phyloP scores from a whole-genome alignment of 2,329 filamentous ascomycete genomes.

The Thielaviopsis punctulata region DNA sequence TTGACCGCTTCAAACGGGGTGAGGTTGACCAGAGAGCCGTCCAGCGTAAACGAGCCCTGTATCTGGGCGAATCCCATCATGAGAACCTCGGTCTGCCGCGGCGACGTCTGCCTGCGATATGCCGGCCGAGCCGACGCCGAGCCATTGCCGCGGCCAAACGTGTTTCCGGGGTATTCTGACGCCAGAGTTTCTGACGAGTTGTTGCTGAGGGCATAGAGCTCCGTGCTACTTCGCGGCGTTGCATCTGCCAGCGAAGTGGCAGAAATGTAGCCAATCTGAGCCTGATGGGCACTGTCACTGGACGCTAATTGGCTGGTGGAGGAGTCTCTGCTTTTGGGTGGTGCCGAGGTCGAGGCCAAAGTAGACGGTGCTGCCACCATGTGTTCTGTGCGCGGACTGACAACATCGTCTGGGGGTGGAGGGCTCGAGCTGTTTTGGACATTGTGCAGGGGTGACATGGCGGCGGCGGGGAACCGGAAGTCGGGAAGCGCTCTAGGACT shows the following conservation, averaged over 20 bases:
- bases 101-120: slow-evolving; percentile 29
- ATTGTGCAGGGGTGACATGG: slow-evolving; percentile 24
- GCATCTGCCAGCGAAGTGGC: slow-evolving; percentile 34
- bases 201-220: slow-evolving; percentile 91
- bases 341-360: background rate
- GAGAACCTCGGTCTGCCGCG: slow-evolving; percentile 52
- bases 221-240: slow-evolving; percentile 79
- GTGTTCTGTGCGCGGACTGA: slow-evolving; percentile 21
- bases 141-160: slow-evolving; percentile 14
- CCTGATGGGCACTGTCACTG: slow-evolving; percentile 26
- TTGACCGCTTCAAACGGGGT: slow-evolving; percentile 91
- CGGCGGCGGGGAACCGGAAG: slow-evolving; percentile 40
- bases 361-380: background rate
- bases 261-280: slow-evolving; percentile 38
- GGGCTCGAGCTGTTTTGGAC: slow-evolving; percentile 16
- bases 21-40: slow-evolving; percentile 80
- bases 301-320: slow-evolving; percentile 1
- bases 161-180: slow-evolving; percentile 63
- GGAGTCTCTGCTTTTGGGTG: background rate
- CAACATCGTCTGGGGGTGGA: slow-evolving; percentile 20
- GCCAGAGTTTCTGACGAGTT: slow-evolving; percentile 84
- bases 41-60: slow-evolving; percentile 77
- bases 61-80: slow-evolving; percentile 99
- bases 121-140: slow-evolving; percentile 23
- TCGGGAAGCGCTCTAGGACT: slow-evolving; percentile 30